phyloP scores from a whole-genome alignment of 2,329 filamentous ascomycete genomes.

The Coleophoma crateriformis region DNA sequence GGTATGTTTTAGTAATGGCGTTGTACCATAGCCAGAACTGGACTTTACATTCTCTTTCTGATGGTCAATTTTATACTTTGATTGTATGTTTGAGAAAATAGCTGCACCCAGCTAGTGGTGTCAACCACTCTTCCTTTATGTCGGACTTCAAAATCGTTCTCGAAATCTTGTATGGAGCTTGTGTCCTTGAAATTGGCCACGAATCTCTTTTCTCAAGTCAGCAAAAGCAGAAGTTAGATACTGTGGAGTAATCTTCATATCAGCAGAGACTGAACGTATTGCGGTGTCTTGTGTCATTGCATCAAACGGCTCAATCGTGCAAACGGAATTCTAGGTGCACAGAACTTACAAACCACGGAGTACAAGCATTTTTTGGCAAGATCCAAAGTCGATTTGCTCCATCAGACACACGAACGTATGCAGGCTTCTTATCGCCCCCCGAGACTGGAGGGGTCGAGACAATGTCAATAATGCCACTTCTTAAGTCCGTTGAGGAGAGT shows the following conservation, averaged over 20 bases:
- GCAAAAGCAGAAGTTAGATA: too few species aligned
- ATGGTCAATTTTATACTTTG: neutral
- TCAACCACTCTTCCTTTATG: neutral
- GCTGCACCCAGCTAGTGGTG: neutral
- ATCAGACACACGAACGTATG: neutral
- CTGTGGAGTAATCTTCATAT: too few species aligned
- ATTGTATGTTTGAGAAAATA: neutral
- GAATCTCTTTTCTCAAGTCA: neutral
- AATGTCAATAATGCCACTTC: constrained; percentile 27
- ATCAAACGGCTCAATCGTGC: too few species aligned
- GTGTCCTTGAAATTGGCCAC: neutral
- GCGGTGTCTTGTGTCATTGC: too few species aligned
- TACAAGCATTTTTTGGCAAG: neutral
- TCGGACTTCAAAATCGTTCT: neutral
- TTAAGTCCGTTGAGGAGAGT: constrained; percentile 28
- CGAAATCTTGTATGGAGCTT: neutral
- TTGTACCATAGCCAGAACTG: too few species aligned
- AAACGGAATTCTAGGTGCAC: too few species aligned
- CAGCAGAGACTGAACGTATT: too few species aligned
- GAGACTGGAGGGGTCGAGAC: constrained; percentile 21
- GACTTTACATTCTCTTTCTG: neutral
- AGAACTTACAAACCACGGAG: neutral
- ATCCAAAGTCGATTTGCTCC: neutral
- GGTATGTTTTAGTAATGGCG: too few species aligned
- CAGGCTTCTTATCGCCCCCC: neutral